A percentile compares a stretch with the other conserved stretches of the same genome.
Evolutionary conservation across 345 rosid species (phyloP).

Genomic region (Gossypium ekmanianum): DNA sequence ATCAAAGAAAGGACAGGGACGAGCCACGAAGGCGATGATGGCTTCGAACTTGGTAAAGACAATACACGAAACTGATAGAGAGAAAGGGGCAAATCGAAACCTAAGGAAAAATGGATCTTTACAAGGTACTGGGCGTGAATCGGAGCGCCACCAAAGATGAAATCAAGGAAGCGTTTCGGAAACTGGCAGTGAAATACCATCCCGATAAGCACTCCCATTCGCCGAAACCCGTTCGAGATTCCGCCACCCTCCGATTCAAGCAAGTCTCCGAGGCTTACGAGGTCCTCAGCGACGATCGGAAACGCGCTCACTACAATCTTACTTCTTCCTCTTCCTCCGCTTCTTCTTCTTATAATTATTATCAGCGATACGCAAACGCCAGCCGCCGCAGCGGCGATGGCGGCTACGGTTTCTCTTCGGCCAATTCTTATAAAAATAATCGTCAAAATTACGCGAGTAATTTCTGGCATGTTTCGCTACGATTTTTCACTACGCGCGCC

Average conservation of each 20-base stretch:
- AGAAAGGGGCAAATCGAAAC: background rate
- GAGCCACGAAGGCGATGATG: background rate
- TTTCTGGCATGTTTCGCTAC: conserved; percentile 37
- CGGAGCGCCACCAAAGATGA: conserved; percentile 68
- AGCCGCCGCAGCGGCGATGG: conserved; percentile 14
- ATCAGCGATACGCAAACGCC: conserved; percentile 10
- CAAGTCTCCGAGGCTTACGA: conserved; percentile 84
- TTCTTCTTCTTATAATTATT: background rate
- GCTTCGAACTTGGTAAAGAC: background rate
- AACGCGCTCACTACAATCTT: conserved; percentile 64
- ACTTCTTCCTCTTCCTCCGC: conserved; percentile 22
- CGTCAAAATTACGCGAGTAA: background rate
- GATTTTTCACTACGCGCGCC: conserved; percentile 62
- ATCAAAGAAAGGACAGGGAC: background rate
- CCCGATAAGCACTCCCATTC: conserved; percentile 86
- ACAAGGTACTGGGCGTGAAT: conserved; percentile 58
- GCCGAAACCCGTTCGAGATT: conserved; percentile 41
- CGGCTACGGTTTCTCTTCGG: conserved; percentile 31
- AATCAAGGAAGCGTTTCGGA: conserved; percentile 74
- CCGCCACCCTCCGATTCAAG: conserved; percentile 66
- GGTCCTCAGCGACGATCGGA: conserved; percentile 54
- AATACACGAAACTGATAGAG: background rate
- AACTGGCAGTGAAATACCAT: conserved; percentile 65
- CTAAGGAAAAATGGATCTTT: conserved; percentile 50
- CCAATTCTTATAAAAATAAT: conserved; percentile 19